Conservation (phyloP, 2,329 filamentous ascomycete species). For the Colletotrichum plurivorum region DNA sequence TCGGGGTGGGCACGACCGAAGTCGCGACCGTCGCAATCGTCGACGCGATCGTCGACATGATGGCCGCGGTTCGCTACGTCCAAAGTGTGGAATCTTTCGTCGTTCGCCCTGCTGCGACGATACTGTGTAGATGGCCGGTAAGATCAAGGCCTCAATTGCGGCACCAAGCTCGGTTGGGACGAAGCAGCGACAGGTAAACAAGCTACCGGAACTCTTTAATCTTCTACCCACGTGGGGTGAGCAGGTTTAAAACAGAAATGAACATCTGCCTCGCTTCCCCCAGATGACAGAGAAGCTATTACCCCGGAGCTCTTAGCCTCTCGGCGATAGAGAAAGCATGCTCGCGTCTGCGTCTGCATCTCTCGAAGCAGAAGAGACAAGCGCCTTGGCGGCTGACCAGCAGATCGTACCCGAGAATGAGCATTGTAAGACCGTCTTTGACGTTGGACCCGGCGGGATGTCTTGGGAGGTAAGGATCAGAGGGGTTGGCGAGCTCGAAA, state of each 20-base stretch:
- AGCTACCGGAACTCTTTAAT: too few species aligned
- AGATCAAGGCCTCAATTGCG: not conserved
- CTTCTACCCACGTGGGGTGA: not conserved
- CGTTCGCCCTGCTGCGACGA: too few species aligned
- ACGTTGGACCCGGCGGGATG: conserved; percentile 5
- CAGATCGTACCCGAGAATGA: not conserved
- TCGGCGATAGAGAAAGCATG: not conserved
- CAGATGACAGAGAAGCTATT: not conserved
- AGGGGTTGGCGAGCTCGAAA: conserved; percentile 9
- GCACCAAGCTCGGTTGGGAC: not conserved
- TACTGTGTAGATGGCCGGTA: too few species aligned
- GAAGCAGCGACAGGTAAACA: not conserved
- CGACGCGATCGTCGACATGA: conserved; percentile 15
- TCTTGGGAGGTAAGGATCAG: conserved; percentile 5
- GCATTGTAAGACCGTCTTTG: not conserved
- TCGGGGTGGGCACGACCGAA: conserved; percentile 9
- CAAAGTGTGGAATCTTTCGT: too few species aligned
- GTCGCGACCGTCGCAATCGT: not conserved
- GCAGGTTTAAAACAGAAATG: conserved; percentile 11
- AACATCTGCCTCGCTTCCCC: not conserved
- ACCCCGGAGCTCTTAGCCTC: conserved; percentile 1
- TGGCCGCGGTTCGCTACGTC: not conserved
- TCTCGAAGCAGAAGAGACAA: not conserved
- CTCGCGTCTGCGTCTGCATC: not conserved
- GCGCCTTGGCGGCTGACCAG: conserved; percentile 15